Base-by-base conservation (phyloP, 208 protist genomes). In the Trypanosoma melophagium region DNA sequence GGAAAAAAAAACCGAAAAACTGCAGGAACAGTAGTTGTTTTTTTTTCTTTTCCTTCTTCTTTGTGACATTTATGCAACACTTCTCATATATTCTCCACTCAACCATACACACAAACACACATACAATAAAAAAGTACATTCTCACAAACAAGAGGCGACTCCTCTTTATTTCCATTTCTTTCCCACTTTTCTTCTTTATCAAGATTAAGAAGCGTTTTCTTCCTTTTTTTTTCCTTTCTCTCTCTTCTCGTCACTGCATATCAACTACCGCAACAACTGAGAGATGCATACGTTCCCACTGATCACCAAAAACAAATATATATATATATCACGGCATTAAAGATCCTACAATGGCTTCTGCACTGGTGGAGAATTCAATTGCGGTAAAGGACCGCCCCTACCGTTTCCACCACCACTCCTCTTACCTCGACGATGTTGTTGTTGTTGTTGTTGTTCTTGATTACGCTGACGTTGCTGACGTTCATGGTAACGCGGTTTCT, bases 401-500 rank as follows among this genome's bases (percentile, higher is more conserved):
- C 51, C 35, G 53, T 10, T 58, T 22, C 35, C 35, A 45, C 35
- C 9, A 45, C 35, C 55, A 19, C 55, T 28, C 2, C 25, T 56
- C 31, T 56, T 0, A 35, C 13, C 22, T 40, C 24, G 40, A 40
- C 55, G 24, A 25, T 51, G 31, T 50, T 66, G 28, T 55, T 70
- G 19, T 72, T 64, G 42, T 35, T 54, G 22, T 64, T 45, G 69
- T 47, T 66, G 52, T 7, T 51, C 9, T 50, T 56, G 71, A 19
- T 66, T 41, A 24, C 65, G 73, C 47, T 64, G 59, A 8, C 59
- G 63, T n/a, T 69, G 58, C 24, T 71, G 56, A 21, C 55, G 21
- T 47, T 68, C 63, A 21, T 72, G 73, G 42, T 56, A 72, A 25
- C 65, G 66, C 7, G 55, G 56, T 28, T 44, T 57, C 42, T 59